Base-by-base conservation (phyloP, 192 early-diverging fungal genomes). In the Coemansia sp. region DNA sequence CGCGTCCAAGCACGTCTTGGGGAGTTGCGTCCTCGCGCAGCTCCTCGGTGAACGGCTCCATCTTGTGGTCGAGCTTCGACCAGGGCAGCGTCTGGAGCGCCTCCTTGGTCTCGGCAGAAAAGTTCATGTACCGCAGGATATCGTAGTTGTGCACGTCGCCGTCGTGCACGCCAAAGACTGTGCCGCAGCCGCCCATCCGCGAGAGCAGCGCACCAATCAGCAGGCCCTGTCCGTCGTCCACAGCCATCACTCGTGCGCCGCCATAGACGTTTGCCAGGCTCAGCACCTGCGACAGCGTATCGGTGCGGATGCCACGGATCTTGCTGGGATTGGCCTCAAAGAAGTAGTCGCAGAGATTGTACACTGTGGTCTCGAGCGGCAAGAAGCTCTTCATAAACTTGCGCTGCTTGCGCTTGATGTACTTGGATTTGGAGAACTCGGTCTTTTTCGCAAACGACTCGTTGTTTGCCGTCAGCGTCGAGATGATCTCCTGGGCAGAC, bases 401-500 rank as follows among this genome's bases (percentile, higher is more conserved):
- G 52, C 80, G 78, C 63, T 89, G 79, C 60, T 92, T 94, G 56
- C 88, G 81, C 57, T 85, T 77, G 48, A 97, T 87, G 50, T 97
- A 97, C 79, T 98, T 98, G 26, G 88, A 86, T 71, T 97, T 93
- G 18, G 94, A 87, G 56, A 87, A 98, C 55, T 93, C 91, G 0
- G 95, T 98, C 72, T 98, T 98, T 48, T 85, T 79, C 34, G 90
- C 85, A 64, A 94, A 97, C n/a, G 83, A 65, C 22, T 84, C 72
- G 68, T 90, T 89, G 62, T 90, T 89, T 44, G 85, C 86, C 3
- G 87, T 81, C 37, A 97, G 68, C 34, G 83, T 83, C 52, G 82
- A 77, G 50, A 97, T 92, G 24, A 97, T 82, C 52, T 83, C 77
- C 67, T 87, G 72, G 55, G 83, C 72, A 8, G 78, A 66, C 2